Percentiles rank a stretch among this genome's conserved stretches.
These are phyloP conservation scores for Heracleum sosnowskyi DNA, from an alignment of 129 eudicot genomes.

Conservation along the genomic window DNA sequence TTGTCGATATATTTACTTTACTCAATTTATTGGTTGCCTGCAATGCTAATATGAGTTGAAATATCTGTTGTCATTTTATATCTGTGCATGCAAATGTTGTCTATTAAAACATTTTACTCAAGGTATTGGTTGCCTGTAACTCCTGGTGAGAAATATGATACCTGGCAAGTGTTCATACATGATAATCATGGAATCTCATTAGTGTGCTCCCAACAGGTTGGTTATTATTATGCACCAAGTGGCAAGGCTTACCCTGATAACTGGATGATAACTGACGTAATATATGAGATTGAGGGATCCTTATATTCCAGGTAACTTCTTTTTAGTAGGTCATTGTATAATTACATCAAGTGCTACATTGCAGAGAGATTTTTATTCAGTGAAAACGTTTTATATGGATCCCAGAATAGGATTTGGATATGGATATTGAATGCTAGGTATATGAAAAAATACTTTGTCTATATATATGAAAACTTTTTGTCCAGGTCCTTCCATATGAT, in stretches of 20 bases:
- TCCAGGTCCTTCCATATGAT: not conserved
- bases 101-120: not conserved
- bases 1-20: too few relatives aligned
- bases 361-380: not conserved
- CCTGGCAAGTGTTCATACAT: not conserved
- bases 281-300: constrained; percentile 87
- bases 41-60: not conserved
- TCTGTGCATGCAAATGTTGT: not conserved
- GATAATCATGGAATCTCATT: constrained; percentile 23
- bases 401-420: not conserved
- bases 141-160: not conserved
- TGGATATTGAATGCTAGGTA: not conserved
- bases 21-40: too few relatives aligned
- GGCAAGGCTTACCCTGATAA: constrained; percentile 99
- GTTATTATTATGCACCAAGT: constrained; percentile 97
- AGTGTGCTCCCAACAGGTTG: constrained; percentile 53
- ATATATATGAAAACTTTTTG: not conserved
- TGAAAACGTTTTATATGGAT: not conserved
- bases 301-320: constrained; percentile 65
- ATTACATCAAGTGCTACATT: not conserved
- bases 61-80: not conserved
- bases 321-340: not conserved
- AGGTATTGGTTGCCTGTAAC: not conserved
- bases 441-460: not conserved
- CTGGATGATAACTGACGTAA: constrained; percentile 89